Evolutionary conservation across 179 eudicot species (phyloP), one percentile per base, ranked within the genome.

Genomic region (Corrigiola litoralis): DNA sequence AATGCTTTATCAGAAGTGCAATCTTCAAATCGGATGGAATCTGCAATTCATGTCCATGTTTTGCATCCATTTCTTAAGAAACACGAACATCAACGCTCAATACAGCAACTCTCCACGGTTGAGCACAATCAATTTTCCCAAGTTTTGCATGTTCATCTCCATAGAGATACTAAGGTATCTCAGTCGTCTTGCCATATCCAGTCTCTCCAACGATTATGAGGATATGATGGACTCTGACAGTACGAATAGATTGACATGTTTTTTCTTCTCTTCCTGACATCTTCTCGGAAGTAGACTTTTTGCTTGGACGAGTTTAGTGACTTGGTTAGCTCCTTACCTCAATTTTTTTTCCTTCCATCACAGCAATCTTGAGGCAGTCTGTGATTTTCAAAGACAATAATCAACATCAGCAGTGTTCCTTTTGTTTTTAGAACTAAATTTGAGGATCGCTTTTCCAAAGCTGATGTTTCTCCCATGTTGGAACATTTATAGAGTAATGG

Each of bases 401-500:
- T 85, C 87, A 31, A 79, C 81, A 54, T 84, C 80, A 33, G 82
- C 74, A 36, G 37, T 76, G 45, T 70, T 71, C 70, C 80, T 85
- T 75, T 61, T 84, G 72, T 83, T 66, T 70, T 92, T 85, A 10
- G 98, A 85, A 45, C 95, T 95, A 77, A 80, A 92, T n/a, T 85
- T 83, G 13, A 92, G 86, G 20, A 88, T 85, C 51, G 96, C 89
- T 75, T 89, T 89, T 44, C 85, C 89, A 45, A n/a, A 89, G 85
- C 77, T 87, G 97, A 58, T 89, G 88, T 13, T 77, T 80, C 71
- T 92, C 97, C 97, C 97, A 92, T 57, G 86, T 89, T 68, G n/a
- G n/a, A n/a, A n/a, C n/a, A n/a, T n/a, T n/a, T n/a, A n/a, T n/a
- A n/a, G n/a, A n/a, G n/a, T n/a, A n/a, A n/a, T n/a, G n/a, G n/a